phyloP scores from a whole-genome alignment of 495 filamentous ascomycete species.

The Penicillium manginii region DNA sequence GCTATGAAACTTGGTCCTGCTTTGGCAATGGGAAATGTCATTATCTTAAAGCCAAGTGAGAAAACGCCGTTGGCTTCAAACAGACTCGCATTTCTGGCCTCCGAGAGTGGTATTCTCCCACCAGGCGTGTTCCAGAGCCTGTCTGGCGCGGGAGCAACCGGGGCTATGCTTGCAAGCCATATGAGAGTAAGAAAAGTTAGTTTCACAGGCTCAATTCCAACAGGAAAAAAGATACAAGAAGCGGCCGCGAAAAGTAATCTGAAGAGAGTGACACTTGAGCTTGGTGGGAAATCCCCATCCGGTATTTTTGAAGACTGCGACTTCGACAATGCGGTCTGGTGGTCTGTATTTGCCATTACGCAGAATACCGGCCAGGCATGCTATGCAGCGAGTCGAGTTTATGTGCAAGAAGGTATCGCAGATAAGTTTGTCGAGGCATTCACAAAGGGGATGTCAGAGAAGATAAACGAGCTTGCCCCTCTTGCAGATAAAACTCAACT shows the following conservation, averaged over 20 bases:
- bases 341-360: constrained; percentile 39
- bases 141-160: constrained; percentile 70
- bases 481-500: constrained; percentile 83
- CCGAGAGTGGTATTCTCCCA: constrained; percentile 74
- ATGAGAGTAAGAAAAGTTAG: constrained; percentile 21
- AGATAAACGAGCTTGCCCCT: constrained; percentile 38
- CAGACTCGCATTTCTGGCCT: neutral
- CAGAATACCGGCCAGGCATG: constrained; percentile 53
- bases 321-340: constrained; percentile 17
- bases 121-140: constrained; percentile 86
- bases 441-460: constrained; percentile 6
- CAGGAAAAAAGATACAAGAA: constrained; percentile 19
- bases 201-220: constrained; percentile 25
- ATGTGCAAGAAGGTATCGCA: constrained; percentile 48
- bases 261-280: constrained; percentile 47
- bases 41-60: constrained; percentile 7
- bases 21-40: constrained; percentile 5
- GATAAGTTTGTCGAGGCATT: constrained; percentile 19
- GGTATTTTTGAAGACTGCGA: constrained; percentile 43
- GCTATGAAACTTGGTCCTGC: constrained; percentile 3
- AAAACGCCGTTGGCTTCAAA: constrained; percentile 1
- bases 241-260: constrained; percentile 46
- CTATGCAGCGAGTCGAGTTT: constrained; percentile 48
- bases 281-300: constrained; percentile 44
- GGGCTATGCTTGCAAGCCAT: constrained; percentile 40